Conservation (phyloP, 202 grass and related monocot genomes). For the Miscanthus sacchariflorus region DNA sequence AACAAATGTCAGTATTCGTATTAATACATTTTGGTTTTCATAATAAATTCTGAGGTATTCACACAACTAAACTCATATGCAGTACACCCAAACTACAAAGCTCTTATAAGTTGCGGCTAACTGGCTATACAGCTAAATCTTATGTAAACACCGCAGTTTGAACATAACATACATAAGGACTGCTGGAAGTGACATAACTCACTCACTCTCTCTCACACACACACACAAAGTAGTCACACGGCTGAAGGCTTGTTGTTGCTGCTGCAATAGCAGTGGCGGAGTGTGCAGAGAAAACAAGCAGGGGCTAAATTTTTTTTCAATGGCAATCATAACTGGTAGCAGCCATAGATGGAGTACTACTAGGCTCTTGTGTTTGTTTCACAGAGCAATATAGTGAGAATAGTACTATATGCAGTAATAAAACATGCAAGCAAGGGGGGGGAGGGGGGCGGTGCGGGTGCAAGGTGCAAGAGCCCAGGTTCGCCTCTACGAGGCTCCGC, state of each 20-base stretch:
- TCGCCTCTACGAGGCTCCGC: too few species aligned
- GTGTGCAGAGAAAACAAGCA: too few species aligned
- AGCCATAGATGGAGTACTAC: too few species aligned
- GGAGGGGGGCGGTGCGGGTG: too few species aligned
- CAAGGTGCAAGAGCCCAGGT: too few species aligned
- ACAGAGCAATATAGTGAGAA: too few species aligned
- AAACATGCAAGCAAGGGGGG: too few species aligned
- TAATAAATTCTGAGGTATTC: neutral
- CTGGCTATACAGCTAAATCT: neutral
- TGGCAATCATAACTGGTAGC: too few species aligned
- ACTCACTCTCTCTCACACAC: too few species aligned
- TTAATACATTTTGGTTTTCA: slow-evolving; percentile 23
- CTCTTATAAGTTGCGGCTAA: neutral
- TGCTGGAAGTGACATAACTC: neutral
- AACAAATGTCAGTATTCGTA: slow-evolving; percentile 43
- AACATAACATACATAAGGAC: neutral
- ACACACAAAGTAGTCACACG: neutral
- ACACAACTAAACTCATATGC: neutral
- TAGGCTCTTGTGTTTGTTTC: too few species aligned
- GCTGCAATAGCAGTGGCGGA: neutral
- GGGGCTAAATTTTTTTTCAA: too few species aligned
- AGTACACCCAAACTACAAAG: slow-evolving; percentile 8
- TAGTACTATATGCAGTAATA: too few species aligned
- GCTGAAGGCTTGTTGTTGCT: neutral
- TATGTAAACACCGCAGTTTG: neutral